phyloP scores from a whole-genome alignment of 1,284 basidiomycete species.

The Irpex sp. region DNA sequence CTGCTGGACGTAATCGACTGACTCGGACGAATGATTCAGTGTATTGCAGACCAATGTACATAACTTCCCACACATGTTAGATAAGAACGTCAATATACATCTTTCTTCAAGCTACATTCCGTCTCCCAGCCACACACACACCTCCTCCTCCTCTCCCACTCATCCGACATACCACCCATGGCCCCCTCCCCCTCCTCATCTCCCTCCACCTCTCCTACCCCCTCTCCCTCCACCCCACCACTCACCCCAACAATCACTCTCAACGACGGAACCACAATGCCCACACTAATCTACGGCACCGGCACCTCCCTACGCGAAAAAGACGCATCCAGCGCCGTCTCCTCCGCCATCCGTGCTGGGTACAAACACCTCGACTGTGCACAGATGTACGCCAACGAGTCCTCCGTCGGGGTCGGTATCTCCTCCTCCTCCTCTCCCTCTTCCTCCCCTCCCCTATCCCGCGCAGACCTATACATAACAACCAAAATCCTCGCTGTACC shows the following conservation, averaged over 20 bases:
- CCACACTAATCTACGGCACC: conserved; percentile 60
- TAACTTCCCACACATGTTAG: too few relatives aligned
- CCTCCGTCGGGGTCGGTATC: conserved; percentile 42
- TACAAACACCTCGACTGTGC: conserved; percentile 66
- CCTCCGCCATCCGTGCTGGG: conserved; percentile 50
- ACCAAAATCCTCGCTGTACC: conserved; percentile 44
- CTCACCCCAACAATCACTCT: conserved; percentile 31
- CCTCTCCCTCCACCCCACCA: background rate
- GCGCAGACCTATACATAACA: conserved; percentile 52
- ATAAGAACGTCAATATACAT: too few relatives aligned
- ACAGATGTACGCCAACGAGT: conserved; percentile 59
- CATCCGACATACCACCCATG: background rate
- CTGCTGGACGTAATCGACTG: too few relatives aligned
- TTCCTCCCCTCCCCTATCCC: too few relatives aligned
- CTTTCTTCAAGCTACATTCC: too few relatives aligned
- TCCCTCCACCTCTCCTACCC: too few relatives aligned
- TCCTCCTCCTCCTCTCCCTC: conserved; percentile 25
- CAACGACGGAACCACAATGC: conserved; percentile 47
- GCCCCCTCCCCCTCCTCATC: too few relatives aligned
- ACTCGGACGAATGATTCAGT: too few relatives aligned
- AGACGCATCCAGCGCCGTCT: conserved; percentile 43
- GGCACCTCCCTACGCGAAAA: conserved; percentile 49
- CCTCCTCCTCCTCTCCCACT: background rate
- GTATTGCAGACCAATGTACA: too few relatives aligned
- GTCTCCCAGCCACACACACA: background rate